Percentiles rank a stretch among this genome's conserved stretches.
Evolutionary conservation across 495 filamentous ascomycete genomes (phyloP).

Genomic region (Hapsidospora chrysogenum): DNA sequence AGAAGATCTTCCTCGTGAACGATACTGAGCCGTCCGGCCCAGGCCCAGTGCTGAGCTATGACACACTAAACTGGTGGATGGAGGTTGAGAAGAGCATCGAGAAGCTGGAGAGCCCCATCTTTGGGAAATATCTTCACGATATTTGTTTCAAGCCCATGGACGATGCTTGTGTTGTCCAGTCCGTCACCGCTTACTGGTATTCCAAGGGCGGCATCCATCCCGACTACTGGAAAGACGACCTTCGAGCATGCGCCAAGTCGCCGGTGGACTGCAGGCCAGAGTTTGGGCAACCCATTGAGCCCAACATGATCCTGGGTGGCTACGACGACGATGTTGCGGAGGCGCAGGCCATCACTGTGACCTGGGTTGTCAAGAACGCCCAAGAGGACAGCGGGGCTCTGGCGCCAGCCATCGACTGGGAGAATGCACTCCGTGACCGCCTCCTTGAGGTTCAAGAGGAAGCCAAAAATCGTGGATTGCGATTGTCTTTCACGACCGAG

Average conservation of each 20-base stretch:
- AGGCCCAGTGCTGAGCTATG: slow-evolving; percentile 68
- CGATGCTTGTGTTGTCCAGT: slow-evolving; percentile 82
- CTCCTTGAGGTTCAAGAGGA: slow-evolving; percentile 62
- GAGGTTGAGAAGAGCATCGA: slow-evolving; percentile 65
- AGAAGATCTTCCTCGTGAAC: slow-evolving; percentile 89
- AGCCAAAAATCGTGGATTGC: slow-evolving; percentile 57
- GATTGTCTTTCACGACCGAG: slow-evolving; percentile 88
- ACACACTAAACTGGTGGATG: slow-evolving; percentile 88
- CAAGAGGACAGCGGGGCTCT: slow-evolving; percentile 52
- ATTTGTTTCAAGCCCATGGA: slow-evolving; percentile 91
- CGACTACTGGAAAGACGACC: slow-evolving; percentile 46
- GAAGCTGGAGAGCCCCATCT: slow-evolving; percentile 45
- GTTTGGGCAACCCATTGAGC: slow-evolving; percentile 72
- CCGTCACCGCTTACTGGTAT: slow-evolving; percentile 72
- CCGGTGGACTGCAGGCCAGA: slow-evolving; percentile 73
- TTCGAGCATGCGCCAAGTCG: slow-evolving; percentile 54
- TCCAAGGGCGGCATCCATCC: slow-evolving; percentile 43
- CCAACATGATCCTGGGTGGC: slow-evolving; percentile 73
- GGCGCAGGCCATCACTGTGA: slow-evolving; percentile 64
- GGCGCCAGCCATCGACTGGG: slow-evolving; percentile 72
- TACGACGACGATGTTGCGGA: slow-evolving; percentile 54
- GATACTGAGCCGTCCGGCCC: slow-evolving; percentile 46
- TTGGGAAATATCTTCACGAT: slow-evolving; percentile 53
- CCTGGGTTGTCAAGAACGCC: slow-evolving; percentile 93
- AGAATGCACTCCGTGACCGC: slow-evolving; percentile 53